Conservation (phyloP, 2,329 filamentous ascomycete genomes). For the Spiromastix sp. region DNA sequence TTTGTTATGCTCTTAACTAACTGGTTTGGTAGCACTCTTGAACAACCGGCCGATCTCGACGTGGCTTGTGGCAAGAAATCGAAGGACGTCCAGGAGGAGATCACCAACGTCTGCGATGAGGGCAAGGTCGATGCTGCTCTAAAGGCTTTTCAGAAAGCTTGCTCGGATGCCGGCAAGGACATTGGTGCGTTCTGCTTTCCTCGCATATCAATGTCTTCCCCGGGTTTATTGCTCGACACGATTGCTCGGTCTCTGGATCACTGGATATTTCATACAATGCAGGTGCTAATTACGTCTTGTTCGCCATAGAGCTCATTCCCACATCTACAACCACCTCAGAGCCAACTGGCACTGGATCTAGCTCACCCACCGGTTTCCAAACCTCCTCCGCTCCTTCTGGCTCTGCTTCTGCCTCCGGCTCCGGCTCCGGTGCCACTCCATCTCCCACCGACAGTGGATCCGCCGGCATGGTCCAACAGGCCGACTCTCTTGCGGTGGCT, state of each 20-base stretch:
- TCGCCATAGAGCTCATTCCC: conserved; percentile 8
- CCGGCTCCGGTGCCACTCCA: conserved; percentile 10
- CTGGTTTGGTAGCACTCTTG: conserved; percentile 21
- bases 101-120: conserved; percentile 26
- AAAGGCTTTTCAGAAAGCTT: conserved; percentile 29
- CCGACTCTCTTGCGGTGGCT: conserved; percentile 27
- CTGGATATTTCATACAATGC: not conserved
- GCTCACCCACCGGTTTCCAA: not conserved
- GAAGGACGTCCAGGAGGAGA: conserved; percentile 25
- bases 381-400: not conserved
- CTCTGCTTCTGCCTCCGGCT: conserved; percentile 2
- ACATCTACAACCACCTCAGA: conserved; percentile 13
- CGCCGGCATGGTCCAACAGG: conserved; percentile 21
- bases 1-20: conserved; percentile 14
- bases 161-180: conserved; percentile 28
- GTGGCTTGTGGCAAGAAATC: conserved; percentile 28
- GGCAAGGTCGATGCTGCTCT: conserved; percentile 22
- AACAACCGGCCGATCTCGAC: conserved; percentile 28
- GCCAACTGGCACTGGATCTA: conserved; percentile 21
- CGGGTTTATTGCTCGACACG: not conserved
- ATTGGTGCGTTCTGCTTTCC: conserved; percentile 25
- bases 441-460: conserved; percentile 14
- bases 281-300: not conserved
- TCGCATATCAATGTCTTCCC: not conserved
- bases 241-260: conserved; percentile 4